Evolutionary conservation across 2,329 filamentous ascomycete species (phyloP).

Genomic region (Teratosphaeria epicoccoides): DNA sequence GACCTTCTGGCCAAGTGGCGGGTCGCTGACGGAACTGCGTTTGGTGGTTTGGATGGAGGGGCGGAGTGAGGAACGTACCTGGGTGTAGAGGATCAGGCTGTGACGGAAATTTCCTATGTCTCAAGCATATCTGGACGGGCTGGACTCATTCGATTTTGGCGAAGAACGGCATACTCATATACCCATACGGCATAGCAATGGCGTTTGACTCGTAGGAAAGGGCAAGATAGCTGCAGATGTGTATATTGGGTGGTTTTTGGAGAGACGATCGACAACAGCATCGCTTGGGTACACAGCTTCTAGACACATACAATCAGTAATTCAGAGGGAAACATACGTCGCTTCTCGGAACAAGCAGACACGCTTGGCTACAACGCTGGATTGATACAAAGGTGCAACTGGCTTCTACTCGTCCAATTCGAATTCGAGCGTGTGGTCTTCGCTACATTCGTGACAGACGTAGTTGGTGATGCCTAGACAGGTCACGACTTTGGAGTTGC

Average conservation of each 20-base stretch:
- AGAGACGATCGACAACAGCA: background rate
- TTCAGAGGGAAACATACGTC: background rate
- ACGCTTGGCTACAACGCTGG: background rate
- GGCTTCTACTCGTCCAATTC: background rate
- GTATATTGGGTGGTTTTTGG: background rate
- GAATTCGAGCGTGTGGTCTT: background rate
- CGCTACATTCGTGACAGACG: background rate
- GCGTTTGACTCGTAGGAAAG: background rate
- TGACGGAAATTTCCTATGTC: background rate
- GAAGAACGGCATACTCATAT: background rate
- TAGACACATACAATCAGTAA: background rate
- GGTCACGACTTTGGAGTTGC: slow-evolving; percentile 14
- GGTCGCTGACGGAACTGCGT: background rate
- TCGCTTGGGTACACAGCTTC: background rate
- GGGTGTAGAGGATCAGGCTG: background rate
- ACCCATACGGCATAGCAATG: background rate
- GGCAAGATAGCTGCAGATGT: background rate
- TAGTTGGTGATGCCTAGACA: background rate
- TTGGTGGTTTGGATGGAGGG: background rate
- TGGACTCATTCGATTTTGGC: background rate
- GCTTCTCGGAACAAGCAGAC: background rate
- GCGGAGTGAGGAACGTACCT: background rate
- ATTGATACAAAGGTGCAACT: too few species aligned
- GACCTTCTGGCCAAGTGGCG: background rate
- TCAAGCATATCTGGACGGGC: background rate